Conservation (phyloP, 805 yeast genomes). For the Metschnikowia bowlesiae region DNA sequence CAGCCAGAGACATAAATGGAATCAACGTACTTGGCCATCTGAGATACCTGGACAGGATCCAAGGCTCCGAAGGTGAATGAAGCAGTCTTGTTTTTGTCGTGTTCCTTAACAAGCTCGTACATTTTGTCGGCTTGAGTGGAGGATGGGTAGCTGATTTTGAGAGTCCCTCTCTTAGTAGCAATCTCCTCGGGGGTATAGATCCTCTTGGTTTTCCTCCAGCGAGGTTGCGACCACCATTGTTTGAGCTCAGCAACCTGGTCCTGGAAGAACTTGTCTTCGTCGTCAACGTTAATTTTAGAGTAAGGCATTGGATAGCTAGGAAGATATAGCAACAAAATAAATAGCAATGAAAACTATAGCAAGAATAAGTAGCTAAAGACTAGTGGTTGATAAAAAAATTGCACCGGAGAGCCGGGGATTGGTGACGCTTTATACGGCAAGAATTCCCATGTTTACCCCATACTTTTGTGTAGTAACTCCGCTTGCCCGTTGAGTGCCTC, state of each 20-base stretch:
- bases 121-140: constrained; percentile 78
- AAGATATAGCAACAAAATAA: background rate
- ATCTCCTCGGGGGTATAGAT: constrained; percentile 85
- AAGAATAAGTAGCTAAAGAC: background rate
- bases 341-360: background rate
- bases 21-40: constrained; percentile 94
- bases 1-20: constrained; percentile 94
- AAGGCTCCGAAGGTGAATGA: constrained; percentile 93
- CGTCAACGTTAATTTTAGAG: constrained; percentile 52
- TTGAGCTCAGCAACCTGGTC: constrained; percentile 68
- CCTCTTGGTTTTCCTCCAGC: constrained; percentile 87
- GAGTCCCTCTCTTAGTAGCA: constrained; percentile 80
- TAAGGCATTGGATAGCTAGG: constrained; percentile 38
- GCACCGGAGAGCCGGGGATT: background rate
- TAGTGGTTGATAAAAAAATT: background rate
- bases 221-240: constrained; percentile 90
- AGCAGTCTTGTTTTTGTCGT: constrained; percentile 65
- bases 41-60: constrained; percentile 93
- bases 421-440: constrained; percentile 8
- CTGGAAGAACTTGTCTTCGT: constrained; percentile 62
- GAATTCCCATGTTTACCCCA: constrained; percentile 10
- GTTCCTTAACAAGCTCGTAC: constrained; percentile 64
- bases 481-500: constrained; percentile 9
- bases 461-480: constrained; percentile 7
- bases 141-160: constrained; percentile 73